These are phyloP conservation scores for Saccharomyces mikatae DNA, from an alignment of 805 yeast species.

Conservation along the genomic window DNA sequence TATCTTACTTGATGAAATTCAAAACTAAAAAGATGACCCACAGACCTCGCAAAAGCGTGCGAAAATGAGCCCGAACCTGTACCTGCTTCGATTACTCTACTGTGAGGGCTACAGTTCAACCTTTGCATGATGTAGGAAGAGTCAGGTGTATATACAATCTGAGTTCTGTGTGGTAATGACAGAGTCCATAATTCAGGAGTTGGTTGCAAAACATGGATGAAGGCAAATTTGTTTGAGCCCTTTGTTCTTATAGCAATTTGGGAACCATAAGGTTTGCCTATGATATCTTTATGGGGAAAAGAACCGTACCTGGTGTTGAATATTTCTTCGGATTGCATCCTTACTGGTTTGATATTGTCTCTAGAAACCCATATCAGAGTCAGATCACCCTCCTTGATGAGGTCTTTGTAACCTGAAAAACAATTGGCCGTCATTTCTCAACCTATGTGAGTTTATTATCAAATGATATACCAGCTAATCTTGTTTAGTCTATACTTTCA, in stretches of 20 bases:
- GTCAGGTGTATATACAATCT: slow-evolving; percentile 94
- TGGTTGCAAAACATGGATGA: slow-evolving; percentile 81
- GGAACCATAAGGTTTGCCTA: slow-evolving; percentile 73
- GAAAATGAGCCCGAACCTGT: slow-evolving; percentile 96
- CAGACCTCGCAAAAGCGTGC: slow-evolving; percentile 82
- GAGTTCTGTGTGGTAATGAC: slow-evolving; percentile 95
- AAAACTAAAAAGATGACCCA: slow-evolving; percentile 72
- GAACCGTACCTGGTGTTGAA: slow-evolving; percentile 85
- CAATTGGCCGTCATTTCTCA: slow-evolving; percentile 15
- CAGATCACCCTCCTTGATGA: slow-evolving; percentile 78
- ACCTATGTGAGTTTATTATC: not conserved
- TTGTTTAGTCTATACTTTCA: not conserved
- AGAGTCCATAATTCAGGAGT: slow-evolving; percentile 94
- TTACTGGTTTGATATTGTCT: slow-evolving; percentile 67
- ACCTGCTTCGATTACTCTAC: slow-evolving; percentile 89
- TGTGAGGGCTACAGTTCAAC: slow-evolving; percentile 62
- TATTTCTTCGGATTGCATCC: slow-evolving; percentile 47
- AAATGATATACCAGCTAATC: not conserved
- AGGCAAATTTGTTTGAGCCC: slow-evolving; percentile 54
- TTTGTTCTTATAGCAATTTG: slow-evolving; percentile 66
- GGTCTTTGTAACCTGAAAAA: slow-evolving; percentile 52
- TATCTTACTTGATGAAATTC: slow-evolving; percentile 88
- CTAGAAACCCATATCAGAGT: slow-evolving; percentile 83
- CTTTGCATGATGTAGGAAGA: slow-evolving; percentile 85
- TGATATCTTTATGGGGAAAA: slow-evolving; percentile 76